Evolutionary conservation across 1,284 basidiomycete species (phyloP), one percentile per base, ranked within the genome.

Genomic region (Ganoderma meredithae): DNA sequence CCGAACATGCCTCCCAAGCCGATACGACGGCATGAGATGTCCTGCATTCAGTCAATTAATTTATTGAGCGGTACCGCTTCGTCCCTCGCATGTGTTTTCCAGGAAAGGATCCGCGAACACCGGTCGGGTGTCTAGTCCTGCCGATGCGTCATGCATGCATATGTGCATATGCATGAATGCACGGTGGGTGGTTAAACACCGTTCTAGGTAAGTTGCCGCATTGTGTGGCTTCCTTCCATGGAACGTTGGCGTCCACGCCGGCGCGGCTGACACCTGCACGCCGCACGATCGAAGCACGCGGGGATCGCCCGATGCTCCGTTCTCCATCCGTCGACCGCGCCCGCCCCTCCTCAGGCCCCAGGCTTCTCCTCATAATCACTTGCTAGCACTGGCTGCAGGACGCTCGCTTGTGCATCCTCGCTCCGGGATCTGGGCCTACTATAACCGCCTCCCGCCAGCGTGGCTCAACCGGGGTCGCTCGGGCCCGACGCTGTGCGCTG

Each of bases 131-230:
- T 36, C 8, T 1, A 39, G 19, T 9, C 10, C 31, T 22, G n/a
- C 36, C 56, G 33, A 39, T 17, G 19, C 36, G 17, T 58, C 17
- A 10, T 25, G 17, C 52, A 15, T 55, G 19, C 19, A 19, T 31
- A 31, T 31, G 27, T 31, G 27, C 27, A 31, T 31, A 31, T 25
- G 17, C 52, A 15, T 55, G 19, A n/a, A 19, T 47, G 44, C 19
- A 8, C 19, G 6, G 9, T 33, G 53, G n/a, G 58, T 41, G 58
- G 58, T 60, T 60, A 60, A 60, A 40, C 56, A 40, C 56, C 15
- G n/a, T 58, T 58, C 47, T 5, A 22, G 22, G 47, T 49, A 49
- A 49, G 47, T 49, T 49, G 47, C 22, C 47, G 47, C 47, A 22
- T 1, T 49, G 47, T 49, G 47, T 49, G 47, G 47, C 22, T 10